phyloP scores from a whole-genome alignment of 352 stramenopile genomes.

The Plasmopara halstedii region DNA sequence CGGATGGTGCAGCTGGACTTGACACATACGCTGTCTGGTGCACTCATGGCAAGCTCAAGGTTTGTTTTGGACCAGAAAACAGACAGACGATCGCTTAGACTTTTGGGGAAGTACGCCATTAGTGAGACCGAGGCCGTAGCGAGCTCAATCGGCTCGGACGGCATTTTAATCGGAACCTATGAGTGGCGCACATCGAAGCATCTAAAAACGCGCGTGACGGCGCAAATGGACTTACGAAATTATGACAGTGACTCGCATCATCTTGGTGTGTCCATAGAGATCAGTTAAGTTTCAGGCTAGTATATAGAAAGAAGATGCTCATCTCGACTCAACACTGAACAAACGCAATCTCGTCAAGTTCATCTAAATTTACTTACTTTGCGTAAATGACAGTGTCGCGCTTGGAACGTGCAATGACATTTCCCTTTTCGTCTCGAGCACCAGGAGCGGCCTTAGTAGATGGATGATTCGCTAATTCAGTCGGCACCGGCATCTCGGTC shows the following conservation, averaged over 20 bases:
- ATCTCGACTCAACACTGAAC: not conserved
- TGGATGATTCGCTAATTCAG: constrained; percentile 90
- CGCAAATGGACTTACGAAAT: constrained; percentile 76
- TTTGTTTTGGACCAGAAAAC: constrained; percentile 62
- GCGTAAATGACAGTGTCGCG: constrained; percentile 85
- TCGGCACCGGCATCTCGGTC: constrained; percentile 91
- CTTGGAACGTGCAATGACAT: constrained; percentile 81
- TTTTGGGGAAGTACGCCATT: constrained; percentile 48
- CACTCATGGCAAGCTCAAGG: constrained; percentile 54
- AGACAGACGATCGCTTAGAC: constrained; percentile 53
- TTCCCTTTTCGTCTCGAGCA: constrained; percentile 77
- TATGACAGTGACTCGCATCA: constrained; percentile 82
- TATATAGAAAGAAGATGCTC: constrained; percentile 23
- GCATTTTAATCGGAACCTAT: constrained; percentile 65
- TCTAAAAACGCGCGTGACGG: constrained; percentile 64
- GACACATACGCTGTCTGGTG: constrained; percentile 44
- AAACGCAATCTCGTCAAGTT: not conserved
- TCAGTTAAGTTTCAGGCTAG: constrained; percentile 31
- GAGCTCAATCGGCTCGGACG: constrained; percentile 64
- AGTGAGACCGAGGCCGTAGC: constrained; percentile 39
- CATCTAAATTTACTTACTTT: constrained; percentile 31
- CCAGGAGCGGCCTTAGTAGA: constrained; percentile 84
- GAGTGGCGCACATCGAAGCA: constrained; percentile 69
- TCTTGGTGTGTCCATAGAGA: constrained; percentile 78
- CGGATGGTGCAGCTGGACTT: constrained; percentile 51